These are phyloP conservation scores for Leccinum ponderosum DNA, from an alignment of 1,284 basidiomycete genomes.

Conservation along the genomic window DNA sequence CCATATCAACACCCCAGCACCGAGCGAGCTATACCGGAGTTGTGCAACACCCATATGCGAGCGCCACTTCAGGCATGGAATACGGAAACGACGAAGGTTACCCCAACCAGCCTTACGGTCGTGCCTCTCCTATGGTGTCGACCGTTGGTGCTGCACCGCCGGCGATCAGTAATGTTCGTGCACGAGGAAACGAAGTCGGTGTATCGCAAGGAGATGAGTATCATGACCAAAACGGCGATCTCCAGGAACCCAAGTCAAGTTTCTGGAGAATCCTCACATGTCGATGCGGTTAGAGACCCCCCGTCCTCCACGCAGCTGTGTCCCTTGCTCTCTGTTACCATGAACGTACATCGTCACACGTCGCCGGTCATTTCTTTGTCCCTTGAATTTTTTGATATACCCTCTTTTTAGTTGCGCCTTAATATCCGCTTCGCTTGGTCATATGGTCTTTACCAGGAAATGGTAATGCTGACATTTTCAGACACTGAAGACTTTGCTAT, in stretches of 20 bases:
- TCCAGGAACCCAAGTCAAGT: constrained; percentile 53
- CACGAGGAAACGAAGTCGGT: constrained; percentile 64
- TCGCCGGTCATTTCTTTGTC: constrained; percentile 27
- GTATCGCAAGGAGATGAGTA: constrained; percentile 61
- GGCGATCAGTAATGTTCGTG: constrained; percentile 69
- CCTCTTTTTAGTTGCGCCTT: constrained; percentile 34
- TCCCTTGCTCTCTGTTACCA: constrained; percentile 21
- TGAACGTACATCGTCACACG: constrained; percentile 26
- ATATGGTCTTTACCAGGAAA: constrained; percentile 34
- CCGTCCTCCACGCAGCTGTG: constrained; percentile 4
- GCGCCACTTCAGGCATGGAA: constrained; percentile 53
- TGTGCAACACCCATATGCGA: constrained; percentile 68
- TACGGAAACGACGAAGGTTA: constrained; percentile 51
- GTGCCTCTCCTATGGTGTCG: constrained; percentile 74
- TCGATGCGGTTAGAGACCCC: constrained; percentile 56
- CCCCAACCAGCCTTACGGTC: constrained; percentile 58
- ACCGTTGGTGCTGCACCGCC: constrained; percentile 65
- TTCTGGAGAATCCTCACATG: constrained; percentile 74
- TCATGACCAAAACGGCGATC: constrained; percentile 56
- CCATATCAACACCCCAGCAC: constrained; percentile 54
- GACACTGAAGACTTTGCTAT: constrained; percentile 26
- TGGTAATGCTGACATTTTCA: constrained; percentile 31
- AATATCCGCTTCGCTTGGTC: constrained; percentile 38
- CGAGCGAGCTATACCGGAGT: constrained; percentile 43
- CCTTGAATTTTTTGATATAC: constrained; percentile 34